Percentiles rank a stretch among this genome's conserved stretches.
Conservation (phyloP, 495 filamentous ascomycete species). For the Penicillium paxilli region DNA sequence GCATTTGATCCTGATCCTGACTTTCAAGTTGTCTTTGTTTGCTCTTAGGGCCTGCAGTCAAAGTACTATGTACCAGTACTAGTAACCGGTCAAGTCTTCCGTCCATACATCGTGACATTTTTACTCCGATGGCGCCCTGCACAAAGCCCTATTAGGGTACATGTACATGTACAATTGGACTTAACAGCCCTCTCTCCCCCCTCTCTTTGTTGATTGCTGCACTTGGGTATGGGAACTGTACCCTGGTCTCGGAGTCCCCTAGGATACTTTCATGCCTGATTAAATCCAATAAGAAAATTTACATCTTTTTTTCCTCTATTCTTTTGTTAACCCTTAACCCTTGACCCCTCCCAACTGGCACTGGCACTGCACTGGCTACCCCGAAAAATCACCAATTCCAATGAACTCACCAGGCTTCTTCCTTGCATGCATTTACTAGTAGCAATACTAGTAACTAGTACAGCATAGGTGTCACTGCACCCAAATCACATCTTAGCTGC, state of each 20-base stretch:
- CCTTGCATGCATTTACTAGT: slow-evolving; percentile 2
- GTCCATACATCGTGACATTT: background rate
- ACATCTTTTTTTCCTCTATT: background rate
- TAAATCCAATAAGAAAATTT: background rate
- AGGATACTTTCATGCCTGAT: too few relatives aligned
- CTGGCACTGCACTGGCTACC: too few relatives aligned
- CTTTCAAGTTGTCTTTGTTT: background rate
- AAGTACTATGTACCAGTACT: background rate
- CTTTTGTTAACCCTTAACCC: too few relatives aligned
- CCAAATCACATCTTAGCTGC: slow-evolving; percentile 8
- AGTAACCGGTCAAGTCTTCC: background rate
- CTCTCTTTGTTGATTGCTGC: background rate
- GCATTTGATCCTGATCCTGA: background rate
- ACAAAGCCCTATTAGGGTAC: background rate
- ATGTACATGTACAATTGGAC: too few relatives aligned
- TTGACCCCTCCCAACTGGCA: too few relatives aligned
- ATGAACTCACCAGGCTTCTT: background rate
- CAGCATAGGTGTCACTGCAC: slow-evolving; percentile 6
- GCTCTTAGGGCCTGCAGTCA: background rate
- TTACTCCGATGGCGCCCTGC: background rate
- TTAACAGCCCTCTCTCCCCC: background rate
- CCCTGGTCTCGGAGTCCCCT: too few relatives aligned
- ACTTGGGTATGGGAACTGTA: too few relatives aligned
- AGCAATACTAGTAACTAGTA: too few relatives aligned
- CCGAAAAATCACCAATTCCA: background rate